A percentile compares a stretch with the other conserved stretches of the same genome.
phyloP scores from a whole-genome alignment of 805 yeast species.

The Hemisphaericaspora nanyangensis region DNA sequence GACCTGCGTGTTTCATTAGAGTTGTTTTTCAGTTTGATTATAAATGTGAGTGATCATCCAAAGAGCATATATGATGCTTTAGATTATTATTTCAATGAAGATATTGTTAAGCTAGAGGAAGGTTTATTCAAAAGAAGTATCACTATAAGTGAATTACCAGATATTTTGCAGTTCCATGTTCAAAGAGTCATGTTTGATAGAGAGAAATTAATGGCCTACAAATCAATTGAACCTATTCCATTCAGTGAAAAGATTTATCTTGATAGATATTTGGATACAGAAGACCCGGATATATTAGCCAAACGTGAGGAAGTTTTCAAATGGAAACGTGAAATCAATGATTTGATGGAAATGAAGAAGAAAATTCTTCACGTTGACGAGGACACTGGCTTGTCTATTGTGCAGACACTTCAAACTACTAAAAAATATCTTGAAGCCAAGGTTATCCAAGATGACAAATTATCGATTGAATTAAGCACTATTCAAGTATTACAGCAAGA shows the following conservation, averaged over 20 bases:
- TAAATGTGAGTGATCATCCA: constrained; percentile 86
- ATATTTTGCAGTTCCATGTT: constrained; percentile 83
- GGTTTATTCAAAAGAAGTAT: constrained; percentile 73
- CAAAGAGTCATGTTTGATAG: constrained; percentile 92
- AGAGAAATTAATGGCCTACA: constrained; percentile 67
- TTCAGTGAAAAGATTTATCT: constrained; percentile 74
- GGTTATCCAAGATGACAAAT: constrained; percentile 27
- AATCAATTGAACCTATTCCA: constrained; percentile 77
- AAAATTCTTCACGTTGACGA: constrained; percentile 41
- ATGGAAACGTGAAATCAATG: constrained; percentile 57
- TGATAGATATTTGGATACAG: constrained; percentile 82
- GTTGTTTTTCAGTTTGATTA: constrained; percentile 74
- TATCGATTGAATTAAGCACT: constrained; percentile 43
- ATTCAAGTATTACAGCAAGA: constrained; percentile 46
- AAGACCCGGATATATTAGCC: constrained; percentile 48
- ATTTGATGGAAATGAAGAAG: constrained; percentile 41
- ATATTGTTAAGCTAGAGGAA: constrained; percentile 61
- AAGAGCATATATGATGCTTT: constrained; percentile 86
- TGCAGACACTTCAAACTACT: constrained; percentile 50
- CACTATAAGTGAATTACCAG: constrained; percentile 69
- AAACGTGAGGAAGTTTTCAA: constrained; percentile 55
- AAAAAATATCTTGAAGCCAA: constrained; percentile 50
- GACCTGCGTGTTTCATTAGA: constrained; percentile 45
- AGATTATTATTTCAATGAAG: constrained; percentile 79
- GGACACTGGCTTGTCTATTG: constrained; percentile 26